A percentile compares a stretch with the other conserved stretches of the same genome.
Evolutionary conservation across 306 rosid species (phyloP).

Genomic region (Elaeagnus macrophylla): DNA sequence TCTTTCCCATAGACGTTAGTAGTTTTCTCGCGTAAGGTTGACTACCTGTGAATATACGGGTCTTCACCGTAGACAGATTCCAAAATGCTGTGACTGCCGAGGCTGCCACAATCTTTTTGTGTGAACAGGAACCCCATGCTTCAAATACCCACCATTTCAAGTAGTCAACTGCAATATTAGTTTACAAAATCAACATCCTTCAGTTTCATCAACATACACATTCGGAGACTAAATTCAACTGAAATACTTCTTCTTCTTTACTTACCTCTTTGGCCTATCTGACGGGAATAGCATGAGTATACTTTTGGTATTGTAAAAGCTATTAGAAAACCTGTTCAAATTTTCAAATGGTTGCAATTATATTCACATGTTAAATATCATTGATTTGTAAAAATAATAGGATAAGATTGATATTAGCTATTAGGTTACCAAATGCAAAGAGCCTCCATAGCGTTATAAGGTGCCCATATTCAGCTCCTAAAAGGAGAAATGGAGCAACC

Average conservation of each 20-base stretch:
- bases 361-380: background rate
- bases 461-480: conserved; percentile 83
- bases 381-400: conserved; percentile 7
- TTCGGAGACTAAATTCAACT: background rate
- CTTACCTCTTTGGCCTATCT: conserved; percentile 56
- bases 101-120: conserved; percentile 57
- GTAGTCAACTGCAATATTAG: conserved; percentile 33
- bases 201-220: background rate
- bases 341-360: conserved; percentile 3
- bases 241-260: conserved; percentile 2
- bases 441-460: conserved; percentile 72
- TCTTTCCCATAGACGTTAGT: no score
- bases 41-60: conserved; percentile 66
- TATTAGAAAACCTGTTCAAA: conserved; percentile 52
- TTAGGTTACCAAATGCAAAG: conserved; percentile 52
- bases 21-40: background rate
- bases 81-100: conserved; percentile 55
- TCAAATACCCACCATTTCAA: conserved; percentile 46
- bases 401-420: background rate
- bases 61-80: conserved; percentile 66
- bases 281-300: conserved; percentile 51
- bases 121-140: conserved; percentile 70
- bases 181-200: conserved; percentile 4
- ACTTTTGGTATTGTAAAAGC: conserved; percentile 75
- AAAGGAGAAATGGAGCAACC: conserved; percentile 56